Conservation (phyloP, 305 asterid species). For the Fraxinus ornus region DNA sequence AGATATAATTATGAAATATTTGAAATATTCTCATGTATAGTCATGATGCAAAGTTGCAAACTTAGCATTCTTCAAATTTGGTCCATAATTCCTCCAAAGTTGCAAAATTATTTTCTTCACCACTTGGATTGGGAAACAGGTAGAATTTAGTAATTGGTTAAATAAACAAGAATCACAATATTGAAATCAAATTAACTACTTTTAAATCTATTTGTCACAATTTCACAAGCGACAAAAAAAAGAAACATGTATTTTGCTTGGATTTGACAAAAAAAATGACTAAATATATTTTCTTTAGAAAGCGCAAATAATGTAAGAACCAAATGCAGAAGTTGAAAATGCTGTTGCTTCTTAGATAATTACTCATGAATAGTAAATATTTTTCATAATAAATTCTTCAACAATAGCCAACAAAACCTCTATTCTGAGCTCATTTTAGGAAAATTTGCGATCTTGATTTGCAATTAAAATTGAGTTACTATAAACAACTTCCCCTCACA, state of each 20-base stretch:
- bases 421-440: neutral
- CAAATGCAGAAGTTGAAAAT: neutral
- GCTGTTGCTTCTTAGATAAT: neutral
- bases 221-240: neutral
- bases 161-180: neutral
- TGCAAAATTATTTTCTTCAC: neutral
- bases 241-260: neutral
- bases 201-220: neutral
- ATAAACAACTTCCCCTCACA: neutral
- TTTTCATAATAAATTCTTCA: neutral
- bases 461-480: neutral
- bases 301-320: neutral
- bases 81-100: neutral
- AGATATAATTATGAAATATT: neutral
- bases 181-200: neutral
- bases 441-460: neutral
- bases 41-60: neutral
- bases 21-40: neutral
- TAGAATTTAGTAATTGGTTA: neutral
- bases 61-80: neutral
- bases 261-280: neutral
- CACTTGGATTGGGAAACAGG: neutral
- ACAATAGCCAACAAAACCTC: neutral
- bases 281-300: neutral
- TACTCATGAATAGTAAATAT: neutral